These are phyloP conservation scores for Eucalyptus regnans DNA, from an alignment of 345 rosid species.

Conservation along the genomic window DNA sequence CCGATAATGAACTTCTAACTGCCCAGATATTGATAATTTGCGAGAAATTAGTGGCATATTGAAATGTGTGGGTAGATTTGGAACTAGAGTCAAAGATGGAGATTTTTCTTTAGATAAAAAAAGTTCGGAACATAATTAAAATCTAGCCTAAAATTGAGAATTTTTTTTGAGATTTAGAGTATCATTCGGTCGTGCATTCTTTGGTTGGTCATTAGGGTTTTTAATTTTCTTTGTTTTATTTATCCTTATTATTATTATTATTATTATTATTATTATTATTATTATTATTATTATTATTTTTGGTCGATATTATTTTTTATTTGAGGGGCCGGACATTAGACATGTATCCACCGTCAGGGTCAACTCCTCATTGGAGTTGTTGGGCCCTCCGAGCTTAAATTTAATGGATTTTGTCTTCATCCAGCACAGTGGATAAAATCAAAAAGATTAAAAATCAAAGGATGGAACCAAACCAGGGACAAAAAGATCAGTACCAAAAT, in stretches of 20 bases:
- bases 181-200: background rate
- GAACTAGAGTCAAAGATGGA: background rate
- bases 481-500: background rate
- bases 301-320: background rate
- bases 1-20: background rate
- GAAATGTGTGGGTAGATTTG: background rate
- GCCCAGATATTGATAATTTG: background rate
- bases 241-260: too few species aligned
- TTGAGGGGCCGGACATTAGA: background rate
- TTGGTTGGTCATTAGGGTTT: background rate
- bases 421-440: background rate
- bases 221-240: background rate
- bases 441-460: background rate
- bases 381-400: background rate
- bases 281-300: too few species aligned
- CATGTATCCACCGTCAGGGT: background rate
- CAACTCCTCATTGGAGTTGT: background rate
- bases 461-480: background rate
- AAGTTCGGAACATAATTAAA: accelerated
- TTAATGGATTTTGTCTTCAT: background rate
- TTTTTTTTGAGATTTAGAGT: background rate
- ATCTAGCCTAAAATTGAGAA: background rate
- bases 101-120: background rate
- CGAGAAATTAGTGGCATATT: background rate
- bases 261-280: too few species aligned